Base-by-base conservation (phyloP, 768 basidiomycete genomes). In the Kwoniella botswanensis region DNA sequence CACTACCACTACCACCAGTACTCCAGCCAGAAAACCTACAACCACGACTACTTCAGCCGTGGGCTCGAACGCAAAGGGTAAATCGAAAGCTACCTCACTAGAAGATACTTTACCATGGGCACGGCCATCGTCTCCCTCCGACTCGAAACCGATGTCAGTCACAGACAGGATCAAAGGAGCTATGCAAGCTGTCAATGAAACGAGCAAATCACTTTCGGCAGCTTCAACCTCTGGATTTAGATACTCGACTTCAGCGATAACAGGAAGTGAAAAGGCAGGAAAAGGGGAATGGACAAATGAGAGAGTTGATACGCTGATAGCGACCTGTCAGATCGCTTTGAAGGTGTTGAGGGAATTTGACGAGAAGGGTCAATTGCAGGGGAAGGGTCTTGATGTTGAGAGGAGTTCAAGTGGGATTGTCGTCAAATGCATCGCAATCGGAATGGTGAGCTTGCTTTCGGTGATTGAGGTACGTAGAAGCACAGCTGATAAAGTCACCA, bases 351-450 rank as follows among this genome's bases (percentile, higher is more conserved):
- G 78, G 54, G 63, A 57, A 7, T 50, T 78, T 35, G 70, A 70
- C 9, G 52, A 59, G 1, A 41, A 68, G 35, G 75, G 75, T n/a
- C 13, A 72, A 15, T 24, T 79, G 58, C 35, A 29, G 24, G 54
- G 54, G 3, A 78, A 71, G 55, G 73, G 58, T 4, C 7, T 74
- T 35, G 74, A 77, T 53, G 60, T 82, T n/a, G 81, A 82, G 54
- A 72, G 65, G 54, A 73, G 66, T 7, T 50, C 63, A n/a, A 43
- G 65, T 41, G 71, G 55, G 22, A 26, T 82, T 1, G 56, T 73
- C 7, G 41, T 22, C 24, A 76, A 71, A 56, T 73, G 69, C 66
- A 4, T 79, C 6, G 18, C 50, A 5, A n/a, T 82, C 21, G 63
- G 66, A 26, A 75, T 77, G 76, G 81, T 82, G 60, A 69, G 78